Evolutionary conservation across 1,284 basidiomycete species (phyloP), one percentile per base, ranked within the genome.

Genomic region (Leccinum insolens): DNA sequence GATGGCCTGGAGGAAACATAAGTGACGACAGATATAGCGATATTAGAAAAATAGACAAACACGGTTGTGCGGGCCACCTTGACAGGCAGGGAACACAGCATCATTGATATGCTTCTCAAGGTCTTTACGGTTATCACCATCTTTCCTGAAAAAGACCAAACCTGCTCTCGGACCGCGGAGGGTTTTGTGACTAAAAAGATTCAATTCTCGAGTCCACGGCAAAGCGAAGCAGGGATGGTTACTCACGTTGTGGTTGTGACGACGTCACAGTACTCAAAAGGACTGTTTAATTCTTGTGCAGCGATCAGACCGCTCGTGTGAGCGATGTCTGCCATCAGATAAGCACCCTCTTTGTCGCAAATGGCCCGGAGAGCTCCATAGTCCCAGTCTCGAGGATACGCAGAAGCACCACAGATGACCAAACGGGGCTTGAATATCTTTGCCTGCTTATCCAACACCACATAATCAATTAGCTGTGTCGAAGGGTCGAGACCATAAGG

Each of bases 41-140:
- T 1, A 31, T 3, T 9, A 7, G 17, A 41, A 55, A 52, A 68
- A 65, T n/a, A 14, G n/a, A 81, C 88, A 67, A 71, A 93, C 92
- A 86, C 99, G 97, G 87, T 99, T 99, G 88, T 99, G 98, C 63
- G 98, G 98, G 64, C 98, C 98, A 84, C 98, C 98, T 85, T 99
- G 98, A 89, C 97, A 99, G 60, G 98, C 98, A 67, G 98, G 98
- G 92, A 99, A 99, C 74, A 99, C 98, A 71, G 98, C 96, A 61
- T 96, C 95, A 81, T 99, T 99, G 77, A 99, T 91, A 67, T 95
- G 93, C 81, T 93, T 93, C 88, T 99, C 97, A 65, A 99, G 88
- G 77, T 98, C 94, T 75, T 86, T 80, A 41, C 86, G 81, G 68
- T 87, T 88, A 71, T 94, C 89, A 74, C 91, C 89, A 81, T 98